phyloP scores from a whole-genome alignment of 1,139 yeast genomes.

The Geotrichum australiense region DNA sequence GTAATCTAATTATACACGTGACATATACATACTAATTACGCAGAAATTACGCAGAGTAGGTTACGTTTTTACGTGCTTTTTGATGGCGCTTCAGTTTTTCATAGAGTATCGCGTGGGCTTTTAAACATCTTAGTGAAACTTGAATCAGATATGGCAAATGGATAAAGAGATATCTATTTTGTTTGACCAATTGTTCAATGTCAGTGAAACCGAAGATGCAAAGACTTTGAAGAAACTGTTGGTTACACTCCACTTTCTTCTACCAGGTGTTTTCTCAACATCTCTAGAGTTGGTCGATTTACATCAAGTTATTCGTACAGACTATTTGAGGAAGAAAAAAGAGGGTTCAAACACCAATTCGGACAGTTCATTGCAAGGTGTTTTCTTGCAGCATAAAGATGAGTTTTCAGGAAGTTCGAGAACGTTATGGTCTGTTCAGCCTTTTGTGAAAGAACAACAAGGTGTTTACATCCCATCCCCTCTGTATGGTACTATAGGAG shows the following conservation, averaged over 20 bases:
- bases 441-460: slow-evolving; percentile 9
- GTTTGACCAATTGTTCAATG: slow-evolving; percentile 5
- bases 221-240: slow-evolving; percentile 17
- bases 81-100: too few species aligned
- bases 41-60: too few species aligned
- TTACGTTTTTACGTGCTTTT: too few species aligned
- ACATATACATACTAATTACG: too few species aligned
- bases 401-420: not conserved
- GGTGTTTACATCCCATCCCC: slow-evolving; percentile 8
- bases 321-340: not conserved
- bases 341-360: not conserved
- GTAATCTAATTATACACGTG: slow-evolving; percentile 6
- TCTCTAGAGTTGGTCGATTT: slow-evolving; percentile 24
- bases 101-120: not conserved
- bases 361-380: slow-evolving; percentile 3
- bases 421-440: slow-evolving; percentile 12
- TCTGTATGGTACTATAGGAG: slow-evolving; percentile 10
- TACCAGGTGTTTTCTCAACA: slow-evolving; percentile 22
- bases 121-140: not conserved
- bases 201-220: not conserved
- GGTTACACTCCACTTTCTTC: slow-evolving; percentile 24
- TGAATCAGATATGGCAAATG: slow-evolving; percentile 1
- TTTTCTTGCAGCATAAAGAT: slow-evolving; percentile 7
- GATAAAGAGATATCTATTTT: slow-evolving; percentile 11
- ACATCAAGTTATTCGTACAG: slow-evolving; percentile 13